Percentiles rank a stretch among this genome's conserved stretches.
These are phyloP conservation scores for Pseudocercospora pini-densiflorae DNA, from an alignment of 2,329 filamentous ascomycete genomes.

Conservation along the genomic window DNA sequence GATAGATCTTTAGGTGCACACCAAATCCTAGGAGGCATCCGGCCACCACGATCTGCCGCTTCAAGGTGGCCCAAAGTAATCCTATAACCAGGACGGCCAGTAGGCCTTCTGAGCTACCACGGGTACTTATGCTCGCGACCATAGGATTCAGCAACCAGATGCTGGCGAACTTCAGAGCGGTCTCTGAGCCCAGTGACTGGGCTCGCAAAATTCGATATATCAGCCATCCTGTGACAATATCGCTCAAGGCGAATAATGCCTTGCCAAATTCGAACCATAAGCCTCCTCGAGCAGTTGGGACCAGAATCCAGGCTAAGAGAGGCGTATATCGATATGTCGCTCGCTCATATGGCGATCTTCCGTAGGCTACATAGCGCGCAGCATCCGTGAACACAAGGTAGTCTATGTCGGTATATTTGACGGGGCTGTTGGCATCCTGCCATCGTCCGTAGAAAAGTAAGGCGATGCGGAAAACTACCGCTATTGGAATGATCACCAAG, in stretches of 20 bases:
- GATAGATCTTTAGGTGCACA: conserved; percentile 99
- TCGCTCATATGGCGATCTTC: conserved; percentile 77
- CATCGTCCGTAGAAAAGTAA: conserved; percentile 88
- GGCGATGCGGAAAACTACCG: conserved; percentile 67
- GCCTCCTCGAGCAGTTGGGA: conserved; percentile 72
- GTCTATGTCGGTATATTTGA: conserved; percentile 99
- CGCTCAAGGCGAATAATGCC: conserved; percentile 78
- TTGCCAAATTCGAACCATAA: conserved; percentile 84
- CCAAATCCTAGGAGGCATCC: conserved; percentile 78
- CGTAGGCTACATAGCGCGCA: conserved; percentile 72
- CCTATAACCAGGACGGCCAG: conserved; percentile 83
- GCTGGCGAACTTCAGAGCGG: conserved; percentile 75
- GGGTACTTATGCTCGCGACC: conserved; percentile 95
- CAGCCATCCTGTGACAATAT: conserved; percentile 83
- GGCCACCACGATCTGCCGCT: conserved; percentile 65
- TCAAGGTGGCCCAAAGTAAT: conserved; percentile 79
- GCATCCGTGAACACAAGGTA: conserved; percentile 99
- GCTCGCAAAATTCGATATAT: conserved; percentile 61
- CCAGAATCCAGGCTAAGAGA: conserved; percentile 85
- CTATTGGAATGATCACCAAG: conserved; percentile 47
- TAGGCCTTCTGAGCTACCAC: conserved; percentile 91
- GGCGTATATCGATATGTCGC: conserved; percentile 98
- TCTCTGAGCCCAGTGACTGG: conserved; percentile 52
- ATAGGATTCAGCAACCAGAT: conserved; percentile 98
- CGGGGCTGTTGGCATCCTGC: conserved; percentile 86